Evolutionary conservation across 1,139 yeast species (phyloP).

Genomic region (Candida glucosophila): DNA sequence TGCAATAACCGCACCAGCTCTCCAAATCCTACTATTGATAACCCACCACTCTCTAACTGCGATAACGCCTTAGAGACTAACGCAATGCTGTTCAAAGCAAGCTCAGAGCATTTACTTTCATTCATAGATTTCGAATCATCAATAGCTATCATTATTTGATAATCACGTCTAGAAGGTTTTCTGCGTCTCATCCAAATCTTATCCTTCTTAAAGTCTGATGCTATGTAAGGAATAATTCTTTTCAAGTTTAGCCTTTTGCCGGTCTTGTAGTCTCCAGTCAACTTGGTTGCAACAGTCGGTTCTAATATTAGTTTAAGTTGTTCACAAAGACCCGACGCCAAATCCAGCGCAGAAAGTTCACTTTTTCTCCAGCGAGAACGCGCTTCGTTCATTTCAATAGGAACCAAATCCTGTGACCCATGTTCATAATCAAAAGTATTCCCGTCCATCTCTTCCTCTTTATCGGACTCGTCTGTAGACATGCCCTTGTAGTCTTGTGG

Average conservation of each 20-base stretch:
- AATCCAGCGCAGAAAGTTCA: constrained; percentile 76
- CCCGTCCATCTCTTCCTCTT: constrained; percentile 9
- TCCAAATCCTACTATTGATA: constrained; percentile 88
- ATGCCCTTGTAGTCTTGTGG: too few species aligned
- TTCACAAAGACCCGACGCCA: constrained; percentile 84
- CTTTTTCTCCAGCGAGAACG: constrained; percentile 74
- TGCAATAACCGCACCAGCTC: constrained; percentile 78
- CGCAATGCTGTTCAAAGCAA: constrained; percentile 93
- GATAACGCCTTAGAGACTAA: constrained; percentile 90
- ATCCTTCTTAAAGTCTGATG: constrained; percentile 94
- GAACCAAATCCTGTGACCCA: constrained; percentile 17
- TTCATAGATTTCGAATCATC: constrained; percentile 98
- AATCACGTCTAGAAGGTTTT: constrained; percentile 93
- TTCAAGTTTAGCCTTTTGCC: constrained; percentile 97
- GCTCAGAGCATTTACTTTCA: constrained; percentile 79
- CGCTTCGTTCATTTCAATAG: constrained; percentile 56
- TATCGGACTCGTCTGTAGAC: neutral
- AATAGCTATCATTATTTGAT: constrained; percentile 94
- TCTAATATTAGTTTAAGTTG: constrained; percentile 88
- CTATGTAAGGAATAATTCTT: constrained; percentile 94
- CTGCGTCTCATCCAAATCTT: constrained; percentile 98
- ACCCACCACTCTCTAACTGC: constrained; percentile 89
- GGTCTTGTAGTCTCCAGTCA: constrained; percentile 92
- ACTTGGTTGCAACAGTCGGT: constrained; percentile 90
- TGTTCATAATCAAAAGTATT: constrained; percentile 10